These are phyloP conservation scores for Melaleuca quinquenervia DNA, from an alignment of 345 rosid genomes.

Conservation along the genomic window DNA sequence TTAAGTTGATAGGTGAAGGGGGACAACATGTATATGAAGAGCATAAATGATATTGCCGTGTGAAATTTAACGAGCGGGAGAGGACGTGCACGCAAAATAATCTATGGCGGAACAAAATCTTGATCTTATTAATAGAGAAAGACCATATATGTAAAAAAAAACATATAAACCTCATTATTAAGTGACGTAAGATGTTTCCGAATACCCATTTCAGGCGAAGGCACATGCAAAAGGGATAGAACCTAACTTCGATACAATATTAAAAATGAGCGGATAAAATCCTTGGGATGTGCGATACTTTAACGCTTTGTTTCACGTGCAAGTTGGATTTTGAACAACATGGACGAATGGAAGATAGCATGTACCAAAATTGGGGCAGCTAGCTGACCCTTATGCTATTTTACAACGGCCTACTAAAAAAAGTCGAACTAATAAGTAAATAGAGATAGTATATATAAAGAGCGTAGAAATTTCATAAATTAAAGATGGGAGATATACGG, in stretches of 20 bases:
- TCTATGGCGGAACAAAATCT: accelerated
- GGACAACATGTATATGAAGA: neutral
- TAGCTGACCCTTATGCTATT: neutral
- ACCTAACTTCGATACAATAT: accelerated
- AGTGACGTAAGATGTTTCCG: neutral
- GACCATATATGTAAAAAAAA: accelerated
- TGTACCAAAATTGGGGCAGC: neutral
- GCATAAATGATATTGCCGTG: accelerated
- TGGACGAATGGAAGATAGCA: accelerated
- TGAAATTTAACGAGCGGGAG: neutral
- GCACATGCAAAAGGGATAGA: neutral
- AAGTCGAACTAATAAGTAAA: too few species aligned
- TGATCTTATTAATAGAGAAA: neutral
- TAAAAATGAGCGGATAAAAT: neutral
- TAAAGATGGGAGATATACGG: neutral
- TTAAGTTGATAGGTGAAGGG: neutral
- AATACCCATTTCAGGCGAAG: neutral
- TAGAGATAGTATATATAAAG: accelerated
- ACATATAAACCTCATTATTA: neutral
- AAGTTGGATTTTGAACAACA: neutral
- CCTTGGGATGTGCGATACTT: neutral
- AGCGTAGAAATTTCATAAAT: neutral
- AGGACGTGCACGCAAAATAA: too few species aligned
- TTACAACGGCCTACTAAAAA: too few species aligned
- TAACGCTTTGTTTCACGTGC: accelerated